Percentiles rank a stretch among this genome's conserved stretches.
These are phyloP conservation scores for Dorcoceras hygrometricum DNA, from an alignment of 257 asterid genomes.

Conservation along the genomic window DNA sequence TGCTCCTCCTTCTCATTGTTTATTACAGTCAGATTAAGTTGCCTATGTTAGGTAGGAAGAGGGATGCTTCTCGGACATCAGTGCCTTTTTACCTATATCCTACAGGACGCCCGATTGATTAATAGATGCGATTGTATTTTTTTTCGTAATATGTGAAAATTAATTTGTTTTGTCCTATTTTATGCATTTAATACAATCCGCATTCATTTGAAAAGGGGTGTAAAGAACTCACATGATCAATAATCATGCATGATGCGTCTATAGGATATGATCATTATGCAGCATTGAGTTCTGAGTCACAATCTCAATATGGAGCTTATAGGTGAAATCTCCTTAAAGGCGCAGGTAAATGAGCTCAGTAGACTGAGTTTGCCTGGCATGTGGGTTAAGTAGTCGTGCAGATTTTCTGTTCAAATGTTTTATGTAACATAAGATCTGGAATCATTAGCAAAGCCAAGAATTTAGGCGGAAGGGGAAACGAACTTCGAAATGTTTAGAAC, in stretches of 20 bases:
- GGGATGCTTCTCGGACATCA: slow-evolving; percentile 32
- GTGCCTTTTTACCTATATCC: slow-evolving; percentile 49
- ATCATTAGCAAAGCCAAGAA: too few species aligned
- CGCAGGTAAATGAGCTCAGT: too few species aligned
- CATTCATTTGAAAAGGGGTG: neutral
- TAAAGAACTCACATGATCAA: too few species aligned
- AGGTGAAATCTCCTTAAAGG: too few species aligned
- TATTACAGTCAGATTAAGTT: slow-evolving; percentile 52
- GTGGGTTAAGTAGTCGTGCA: neutral
- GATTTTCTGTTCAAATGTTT: neutral
- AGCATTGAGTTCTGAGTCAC: too few species aligned
- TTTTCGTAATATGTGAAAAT: slow-evolving; percentile 13
- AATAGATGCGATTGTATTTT: slow-evolving; percentile 19
- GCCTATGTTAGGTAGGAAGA: slow-evolving; percentile 59
- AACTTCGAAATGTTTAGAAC: too few species aligned
- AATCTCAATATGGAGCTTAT: too few species aligned
- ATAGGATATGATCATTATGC: too few species aligned
- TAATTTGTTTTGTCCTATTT: neutral
- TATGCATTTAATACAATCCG: neutral
- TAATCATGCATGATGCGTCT: too few species aligned
- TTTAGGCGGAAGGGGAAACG: too few species aligned
- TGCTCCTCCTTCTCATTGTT: slow-evolving; percentile 43
- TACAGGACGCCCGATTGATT: slow-evolving; percentile 32
- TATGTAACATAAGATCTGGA: neutral
- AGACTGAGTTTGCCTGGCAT: neutral